These are phyloP conservation scores for Triticum dicoccoides DNA, from an alignment of 176 grass and related monocot species.

Conservation along the genomic window DNA sequence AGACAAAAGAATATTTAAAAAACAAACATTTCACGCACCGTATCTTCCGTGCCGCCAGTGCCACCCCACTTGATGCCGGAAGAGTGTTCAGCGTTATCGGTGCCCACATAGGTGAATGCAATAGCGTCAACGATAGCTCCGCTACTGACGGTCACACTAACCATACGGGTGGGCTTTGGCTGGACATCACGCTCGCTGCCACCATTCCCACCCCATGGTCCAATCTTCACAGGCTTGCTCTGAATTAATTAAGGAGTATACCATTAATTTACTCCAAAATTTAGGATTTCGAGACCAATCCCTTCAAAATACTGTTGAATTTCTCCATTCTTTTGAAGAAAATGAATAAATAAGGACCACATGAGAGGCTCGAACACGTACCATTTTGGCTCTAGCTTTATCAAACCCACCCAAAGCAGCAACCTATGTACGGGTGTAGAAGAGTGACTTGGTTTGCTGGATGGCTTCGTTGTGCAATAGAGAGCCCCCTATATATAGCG, in stretches of 20 bases:
- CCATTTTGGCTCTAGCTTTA: background rate
- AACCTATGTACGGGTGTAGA: background rate
- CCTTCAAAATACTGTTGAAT: no score
- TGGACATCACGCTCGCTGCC: background rate
- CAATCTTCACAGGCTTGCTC: background rate
- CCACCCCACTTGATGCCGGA: background rate
- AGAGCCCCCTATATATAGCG: background rate
- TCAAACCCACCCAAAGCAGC: background rate
- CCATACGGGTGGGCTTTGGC: background rate
- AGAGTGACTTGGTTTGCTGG: background rate
- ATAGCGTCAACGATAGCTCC: background rate
- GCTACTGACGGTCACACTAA: background rate
- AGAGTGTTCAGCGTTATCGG: background rate
- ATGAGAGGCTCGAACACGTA: background rate
- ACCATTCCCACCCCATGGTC: background rate
- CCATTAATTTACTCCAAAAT: background rate
- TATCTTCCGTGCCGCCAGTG: background rate
- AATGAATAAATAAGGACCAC: no score
- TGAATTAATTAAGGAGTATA: background rate
- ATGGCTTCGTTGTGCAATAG: background rate
- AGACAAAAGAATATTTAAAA: no score
- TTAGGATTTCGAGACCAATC: no score
- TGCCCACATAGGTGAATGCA: background rate
- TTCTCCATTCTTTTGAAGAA: no score
- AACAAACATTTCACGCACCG: background rate